These are phyloP conservation scores for Naganishia sp. DNA, from an alignment of 1,284 basidiomycete species.

Conservation along the genomic window DNA sequence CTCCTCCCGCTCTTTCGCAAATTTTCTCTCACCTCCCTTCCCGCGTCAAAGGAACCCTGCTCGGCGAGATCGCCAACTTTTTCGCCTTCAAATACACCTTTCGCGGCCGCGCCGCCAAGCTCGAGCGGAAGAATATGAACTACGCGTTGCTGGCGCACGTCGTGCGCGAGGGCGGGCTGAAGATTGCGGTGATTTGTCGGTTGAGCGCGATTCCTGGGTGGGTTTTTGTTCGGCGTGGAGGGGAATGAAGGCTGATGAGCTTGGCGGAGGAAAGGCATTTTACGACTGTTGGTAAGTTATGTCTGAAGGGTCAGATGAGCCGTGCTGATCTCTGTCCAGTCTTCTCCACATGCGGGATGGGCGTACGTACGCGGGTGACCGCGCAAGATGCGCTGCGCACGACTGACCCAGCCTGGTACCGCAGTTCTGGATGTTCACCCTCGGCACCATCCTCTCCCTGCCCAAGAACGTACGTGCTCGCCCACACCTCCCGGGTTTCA, in stretches of 20 bases:
- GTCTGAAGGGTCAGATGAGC: background rate
- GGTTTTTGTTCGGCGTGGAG: slow-evolving; percentile 29
- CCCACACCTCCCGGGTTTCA: background rate
- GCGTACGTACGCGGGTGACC: slow-evolving; percentile 37
- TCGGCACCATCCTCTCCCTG: slow-evolving; percentile 71
- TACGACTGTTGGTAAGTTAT: background rate
- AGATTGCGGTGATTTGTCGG: slow-evolving; percentile 69
- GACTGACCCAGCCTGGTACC: slow-evolving; percentile 65
- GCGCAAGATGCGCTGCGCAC: slow-evolving; percentile 71
- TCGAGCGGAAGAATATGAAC: slow-evolving; percentile 68
- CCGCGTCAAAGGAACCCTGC: slow-evolving; percentile 1
- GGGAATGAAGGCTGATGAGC: background rate
- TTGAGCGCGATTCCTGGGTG: slow-evolving; percentile 75
- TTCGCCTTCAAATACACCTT: slow-evolving; percentile 59
- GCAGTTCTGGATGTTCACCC: slow-evolving; percentile 63
- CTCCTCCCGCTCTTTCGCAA: slow-evolving; percentile 46
- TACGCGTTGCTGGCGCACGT: slow-evolving; percentile 77
- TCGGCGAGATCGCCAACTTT: slow-evolving; percentile 70
- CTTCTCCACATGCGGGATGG: slow-evolving; percentile 26
- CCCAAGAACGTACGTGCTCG: slow-evolving; percentile 62
- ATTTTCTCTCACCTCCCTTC: slow-evolving; percentile 41
- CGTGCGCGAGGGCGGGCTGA: slow-evolving; percentile 76
- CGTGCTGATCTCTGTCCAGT: background rate
- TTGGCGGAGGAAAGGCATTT: background rate
- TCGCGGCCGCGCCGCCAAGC: slow-evolving; percentile 65